A percentile compares a stretch with the other conserved stretches of the same genome.
These are phyloP conservation scores for Haemoproteus tartakovskyi DNA, from an alignment of 169 alveolate genomes.

Conservation along the genomic window DNA sequence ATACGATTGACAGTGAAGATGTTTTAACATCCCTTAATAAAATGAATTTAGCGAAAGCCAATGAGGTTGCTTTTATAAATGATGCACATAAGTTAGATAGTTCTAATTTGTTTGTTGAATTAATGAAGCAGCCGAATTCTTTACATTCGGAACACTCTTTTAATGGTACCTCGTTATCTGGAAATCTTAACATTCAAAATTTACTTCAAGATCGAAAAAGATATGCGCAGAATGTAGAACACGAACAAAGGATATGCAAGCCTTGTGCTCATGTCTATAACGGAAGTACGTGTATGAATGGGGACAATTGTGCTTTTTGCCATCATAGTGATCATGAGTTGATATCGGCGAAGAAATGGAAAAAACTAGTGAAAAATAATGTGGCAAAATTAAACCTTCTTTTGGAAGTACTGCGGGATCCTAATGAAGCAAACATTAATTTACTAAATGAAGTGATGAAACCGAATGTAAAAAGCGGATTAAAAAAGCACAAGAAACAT, in stretches of 20 bases:
- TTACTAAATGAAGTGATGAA: constrained; percentile 51
- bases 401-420: constrained; percentile 51
- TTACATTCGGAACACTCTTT: constrained; percentile 25
- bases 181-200: constrained; percentile 36
- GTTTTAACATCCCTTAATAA: constrained; percentile 46
- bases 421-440: constrained; percentile 50
- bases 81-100: constrained; percentile 22
- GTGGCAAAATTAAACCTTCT: constrained; percentile 56
- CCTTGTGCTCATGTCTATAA: constrained; percentile 66
- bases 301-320: constrained; percentile 58
- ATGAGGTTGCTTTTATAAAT: constrained; percentile 23
- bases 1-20: constrained; percentile 43
- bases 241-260: constrained; percentile 61
- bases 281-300: constrained; percentile 61
- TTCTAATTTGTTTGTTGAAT: constrained; percentile 45
- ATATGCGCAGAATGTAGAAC: constrained; percentile 58
- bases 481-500: constrained; percentile 29
- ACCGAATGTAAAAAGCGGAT: constrained; percentile 28
- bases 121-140: constrained; percentile 37
- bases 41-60: constrained; percentile 61
- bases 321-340: constrained; percentile 63
- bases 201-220: constrained; percentile 52
- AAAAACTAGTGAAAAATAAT: constrained; percentile 58
- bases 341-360: constrained; percentile 65
- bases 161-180: constrained; percentile 35